Evolutionary conservation across 441 rosid species (phyloP).

Genomic region (Populus hybrid): DNA sequence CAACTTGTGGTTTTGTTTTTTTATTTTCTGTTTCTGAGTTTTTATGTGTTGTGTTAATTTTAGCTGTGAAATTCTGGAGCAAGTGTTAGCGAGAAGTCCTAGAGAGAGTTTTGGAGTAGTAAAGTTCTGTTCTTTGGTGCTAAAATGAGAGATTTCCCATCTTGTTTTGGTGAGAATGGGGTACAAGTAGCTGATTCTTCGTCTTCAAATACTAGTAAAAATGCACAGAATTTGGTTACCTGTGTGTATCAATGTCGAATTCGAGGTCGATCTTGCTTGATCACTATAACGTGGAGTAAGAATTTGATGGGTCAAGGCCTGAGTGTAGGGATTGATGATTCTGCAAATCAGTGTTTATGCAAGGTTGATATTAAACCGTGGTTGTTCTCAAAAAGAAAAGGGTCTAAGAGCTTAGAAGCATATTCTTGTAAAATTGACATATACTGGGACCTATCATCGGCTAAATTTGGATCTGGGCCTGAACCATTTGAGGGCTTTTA

Average conservation of each 20-base stretch:
- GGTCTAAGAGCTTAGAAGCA: constrained; percentile 64
- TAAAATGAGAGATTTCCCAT: constrained; percentile 82
- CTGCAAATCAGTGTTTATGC: constrained; percentile 67
- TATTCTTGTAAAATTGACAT: constrained; percentile 56
- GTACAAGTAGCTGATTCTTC: constrained; percentile 80
- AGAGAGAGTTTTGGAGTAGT: constrained; percentile 19
- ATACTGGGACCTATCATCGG: constrained; percentile 77
- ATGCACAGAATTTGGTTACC: constrained; percentile 64
- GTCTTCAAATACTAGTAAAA: constrained; percentile 47
- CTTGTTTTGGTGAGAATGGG: constrained; percentile 88
- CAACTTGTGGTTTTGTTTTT: constrained; percentile 9
- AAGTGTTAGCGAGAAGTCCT: constrained; percentile 29
- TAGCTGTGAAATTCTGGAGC: constrained; percentile 27
- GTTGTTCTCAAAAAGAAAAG: constrained; percentile 83
- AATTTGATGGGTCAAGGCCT: constrained; percentile 89
- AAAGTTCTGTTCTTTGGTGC: constrained; percentile 16
- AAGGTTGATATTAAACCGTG: constrained; percentile 88
- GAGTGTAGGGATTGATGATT: constrained; percentile 61
- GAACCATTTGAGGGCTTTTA: constrained; percentile 78
- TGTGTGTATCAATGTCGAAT: constrained; percentile 64
- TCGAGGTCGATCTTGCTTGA: constrained; percentile 54
- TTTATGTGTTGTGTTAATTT: constrained; percentile 17
- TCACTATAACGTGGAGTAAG: constrained; percentile 76
- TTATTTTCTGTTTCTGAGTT: constrained; percentile 17
- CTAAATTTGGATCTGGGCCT: constrained; percentile 77